phyloP scores from a whole-genome alignment of 1,139 yeast species.

The Scheffersomyces insectosa region DNA sequence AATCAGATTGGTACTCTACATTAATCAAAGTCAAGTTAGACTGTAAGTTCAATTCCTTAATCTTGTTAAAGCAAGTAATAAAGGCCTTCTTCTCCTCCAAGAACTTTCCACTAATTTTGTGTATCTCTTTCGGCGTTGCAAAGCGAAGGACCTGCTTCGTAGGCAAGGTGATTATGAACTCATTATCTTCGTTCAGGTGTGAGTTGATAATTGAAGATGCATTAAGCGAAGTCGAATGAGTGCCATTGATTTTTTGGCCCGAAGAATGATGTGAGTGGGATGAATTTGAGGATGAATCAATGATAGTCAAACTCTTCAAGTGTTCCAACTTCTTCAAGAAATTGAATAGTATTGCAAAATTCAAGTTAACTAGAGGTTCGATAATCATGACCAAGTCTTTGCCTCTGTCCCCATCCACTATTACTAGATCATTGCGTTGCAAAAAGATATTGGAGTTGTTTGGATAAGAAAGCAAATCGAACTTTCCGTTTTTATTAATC shows the following conservation, averaged over 20 bases:
- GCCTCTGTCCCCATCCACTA: conserved; percentile 54
- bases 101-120: conserved; percentile 44
- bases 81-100: conserved; percentile 51
- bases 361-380: conserved; percentile 44
- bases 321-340: conserved; percentile 77
- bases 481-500: conserved; percentile 57
- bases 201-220: conserved; percentile 43
- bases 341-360: conserved; percentile 73
- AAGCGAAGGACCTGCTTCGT: conserved; percentile 51
- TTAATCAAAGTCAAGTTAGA: conserved; percentile 46
- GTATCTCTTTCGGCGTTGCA: conserved; percentile 50
- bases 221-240: conserved; percentile 38
- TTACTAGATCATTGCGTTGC: conserved; percentile 45
- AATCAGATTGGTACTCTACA: conserved; percentile 95
- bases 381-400: conserved; percentile 52
- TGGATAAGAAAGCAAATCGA: conserved; percentile 50
- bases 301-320: conserved; percentile 66
- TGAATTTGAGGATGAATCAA: conserved; percentile 9
- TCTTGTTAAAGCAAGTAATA: conserved; percentile 45
- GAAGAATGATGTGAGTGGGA: conserved; percentile 11
- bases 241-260: conserved; percentile 30
- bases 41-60: conserved; percentile 43
- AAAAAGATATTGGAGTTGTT: conserved; percentile 54
- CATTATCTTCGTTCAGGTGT: conserved; percentile 45
- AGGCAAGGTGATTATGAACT: conserved; percentile 47